Evolutionary conservation across 2,329 filamentous ascomycete species (phyloP), one percentile per base, ranked within the genome.

Genomic region (Hypoxylon sp.): DNA sequence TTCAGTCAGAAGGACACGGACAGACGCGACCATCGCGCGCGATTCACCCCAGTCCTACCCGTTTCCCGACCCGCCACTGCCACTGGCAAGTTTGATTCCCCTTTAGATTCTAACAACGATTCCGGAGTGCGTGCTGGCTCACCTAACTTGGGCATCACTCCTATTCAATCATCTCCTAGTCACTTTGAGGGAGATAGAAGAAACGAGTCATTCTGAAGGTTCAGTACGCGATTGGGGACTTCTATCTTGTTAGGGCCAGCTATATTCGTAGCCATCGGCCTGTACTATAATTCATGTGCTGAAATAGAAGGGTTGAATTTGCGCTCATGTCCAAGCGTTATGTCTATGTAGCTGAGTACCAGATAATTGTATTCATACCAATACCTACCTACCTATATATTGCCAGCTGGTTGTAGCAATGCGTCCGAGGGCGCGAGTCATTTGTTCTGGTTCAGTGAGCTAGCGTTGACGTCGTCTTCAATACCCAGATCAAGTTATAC

Each of bases 1-100:
- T 54, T 61, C 11, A 30, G 57, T 7, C 58, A 48, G 43, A 54
- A 48, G 30, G 25, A 46, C 27, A 25, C 39, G 11, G 39, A 37
- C 27, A 34, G 48, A 9, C 56, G 47, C 16, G 46, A 45, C 27
- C 25, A n/a, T 34, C 34, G 32, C 16, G 34, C 41, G 12, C 19
- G 30, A 11, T 21, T 30, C 16, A n/a, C 25, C 23, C 19, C 58
- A 5, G 5, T 23, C 30, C 21, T 30, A 21, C 30, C 46, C 32
- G 14, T 47, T 25, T 43, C 53, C 7, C 53, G 29, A 6, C 19
- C 43, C 2, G 53, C 19, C 14, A 34, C 53, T 7, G 29, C 29
- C 23, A 6, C 19, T n/a, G 39, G n/a, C 39, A 43, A 12, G 12
- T 32, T 8, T 23, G 39, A 23, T 55, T 45, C 39, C 9, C 19